Evolutionary conservation across 495 filamentous ascomycete species (phyloP).

Genomic region (Oidiodendron maius): DNA sequence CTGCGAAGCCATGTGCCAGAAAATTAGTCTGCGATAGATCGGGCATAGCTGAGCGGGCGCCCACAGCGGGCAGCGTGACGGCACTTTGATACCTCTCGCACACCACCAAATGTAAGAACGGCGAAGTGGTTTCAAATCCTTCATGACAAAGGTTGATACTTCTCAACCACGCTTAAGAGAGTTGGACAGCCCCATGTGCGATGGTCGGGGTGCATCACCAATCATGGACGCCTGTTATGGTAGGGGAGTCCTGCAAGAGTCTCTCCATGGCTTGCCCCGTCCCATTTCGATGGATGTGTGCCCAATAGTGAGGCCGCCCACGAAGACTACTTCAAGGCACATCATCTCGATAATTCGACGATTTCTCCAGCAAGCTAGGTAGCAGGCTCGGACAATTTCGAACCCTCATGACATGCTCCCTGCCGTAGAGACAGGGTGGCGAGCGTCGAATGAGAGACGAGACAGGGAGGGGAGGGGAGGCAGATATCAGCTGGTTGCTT

Average conservation of each 20-base stretch:
- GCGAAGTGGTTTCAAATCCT: constrained; percentile 13
- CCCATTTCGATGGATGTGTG: not conserved
- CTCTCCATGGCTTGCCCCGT: constrained; percentile 9
- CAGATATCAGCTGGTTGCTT: not conserved
- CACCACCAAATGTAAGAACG: constrained; percentile 11
- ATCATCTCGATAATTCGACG: constrained; percentile 10
- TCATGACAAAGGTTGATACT: constrained; percentile 2
- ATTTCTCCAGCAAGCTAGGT: not conserved
- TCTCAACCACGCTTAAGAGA: not conserved
- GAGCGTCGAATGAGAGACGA: not conserved
- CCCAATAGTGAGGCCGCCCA: no score
- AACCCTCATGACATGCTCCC: not conserved
- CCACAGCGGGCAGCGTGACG: constrained; percentile 15
- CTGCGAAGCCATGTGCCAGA: not conserved
- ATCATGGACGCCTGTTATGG: not conserved
- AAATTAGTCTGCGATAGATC: not conserved
- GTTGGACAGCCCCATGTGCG: constrained; percentile 2
- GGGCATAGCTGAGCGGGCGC: constrained; percentile 3
- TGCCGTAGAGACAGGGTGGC: not conserved
- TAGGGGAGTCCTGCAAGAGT: not conserved
- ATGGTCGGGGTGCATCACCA: constrained; percentile 1
- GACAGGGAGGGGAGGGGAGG: not conserved
- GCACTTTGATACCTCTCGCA: constrained; percentile 12
- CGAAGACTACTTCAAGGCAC: constrained; percentile 14
- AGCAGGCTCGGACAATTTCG: constrained; percentile 7